Conservation (phyloP, 2,329 filamentous ascomycete species). For the Bimuria novae-zelandiae region DNA sequence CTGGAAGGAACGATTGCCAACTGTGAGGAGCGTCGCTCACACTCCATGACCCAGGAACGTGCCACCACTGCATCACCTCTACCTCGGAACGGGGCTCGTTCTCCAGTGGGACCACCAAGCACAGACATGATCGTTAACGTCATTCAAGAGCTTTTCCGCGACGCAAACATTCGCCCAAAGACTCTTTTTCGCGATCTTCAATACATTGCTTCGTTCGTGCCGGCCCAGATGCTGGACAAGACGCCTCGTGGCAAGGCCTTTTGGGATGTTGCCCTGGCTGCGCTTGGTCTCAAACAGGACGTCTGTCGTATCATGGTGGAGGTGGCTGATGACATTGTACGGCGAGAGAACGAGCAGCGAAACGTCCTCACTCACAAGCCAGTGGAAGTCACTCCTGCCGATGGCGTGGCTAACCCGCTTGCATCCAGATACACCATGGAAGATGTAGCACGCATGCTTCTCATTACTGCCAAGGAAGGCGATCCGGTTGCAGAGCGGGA, state of each 20-base stretch:
- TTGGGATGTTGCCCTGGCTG: slow-evolving; percentile 85
- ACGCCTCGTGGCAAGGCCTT: slow-evolving; percentile 75
- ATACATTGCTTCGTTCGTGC: slow-evolving; percentile 65
- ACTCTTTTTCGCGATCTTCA: slow-evolving; percentile 56
- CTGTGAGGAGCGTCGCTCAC: slow-evolving; percentile 69
- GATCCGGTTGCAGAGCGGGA: slow-evolving; percentile 88
- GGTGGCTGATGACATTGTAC: slow-evolving; percentile 70
- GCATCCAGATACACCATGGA: slow-evolving; percentile 70
- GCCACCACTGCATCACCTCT: slow-evolving; percentile 45
- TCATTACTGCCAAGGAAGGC: slow-evolving; percentile 92
- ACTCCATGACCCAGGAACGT: slow-evolving; percentile 53
- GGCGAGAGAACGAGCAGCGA: slow-evolving; percentile 67
- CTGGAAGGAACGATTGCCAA: slow-evolving; percentile 72
- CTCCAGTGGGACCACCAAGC: slow-evolving; percentile 45
- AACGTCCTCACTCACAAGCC: slow-evolving; percentile 40
- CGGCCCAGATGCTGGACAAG: slow-evolving; percentile 61
- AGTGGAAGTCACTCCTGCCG: slow-evolving; percentile 19
- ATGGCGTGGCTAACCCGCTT: slow-evolving; percentile 32
- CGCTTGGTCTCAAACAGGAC: slow-evolving; percentile 85
- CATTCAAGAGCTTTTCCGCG: slow-evolving; percentile 51
- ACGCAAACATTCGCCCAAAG: slow-evolving; percentile 51
- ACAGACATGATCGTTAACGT: slow-evolving; percentile 51
- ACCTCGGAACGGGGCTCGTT: slow-evolving; percentile 41
- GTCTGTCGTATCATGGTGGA: slow-evolving; percentile 84
- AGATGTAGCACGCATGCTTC: slow-evolving; percentile 87